Percentiles rank a stretch among this genome's conserved stretches.
Conservation (phyloP, 305 asterid genomes). For the Fraxinus floribunda region DNA sequence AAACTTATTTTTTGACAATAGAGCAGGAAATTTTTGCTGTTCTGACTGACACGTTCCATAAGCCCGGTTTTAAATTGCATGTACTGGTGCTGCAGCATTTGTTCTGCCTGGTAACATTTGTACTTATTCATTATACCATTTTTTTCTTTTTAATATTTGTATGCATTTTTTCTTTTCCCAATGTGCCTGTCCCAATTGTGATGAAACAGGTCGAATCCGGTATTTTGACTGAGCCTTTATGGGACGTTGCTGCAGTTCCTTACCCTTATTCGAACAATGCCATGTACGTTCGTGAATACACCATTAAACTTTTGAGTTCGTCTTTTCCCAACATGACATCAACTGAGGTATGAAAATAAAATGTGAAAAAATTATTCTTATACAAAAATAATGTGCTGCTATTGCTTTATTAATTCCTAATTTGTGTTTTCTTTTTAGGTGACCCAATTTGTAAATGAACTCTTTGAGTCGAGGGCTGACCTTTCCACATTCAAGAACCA, state of each 20-base stretch:
- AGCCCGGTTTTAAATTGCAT: constrained; percentile 96
- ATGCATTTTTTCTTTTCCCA: neutral
- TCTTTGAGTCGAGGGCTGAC: constrained; percentile 70
- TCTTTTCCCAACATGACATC: constrained; percentile 97
- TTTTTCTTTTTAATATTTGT: neutral
- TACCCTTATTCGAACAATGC: constrained; percentile 73
- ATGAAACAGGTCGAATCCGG: constrained; percentile 65
- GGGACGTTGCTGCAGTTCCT: constrained; percentile 80
- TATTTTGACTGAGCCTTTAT: constrained; percentile 75
- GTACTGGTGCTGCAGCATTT: constrained; percentile 81
- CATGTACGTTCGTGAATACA: constrained; percentile 74
- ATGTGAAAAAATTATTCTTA: neutral
- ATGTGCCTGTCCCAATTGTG: neutral
- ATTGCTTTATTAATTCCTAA: neutral
- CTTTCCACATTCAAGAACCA: constrained; percentile 74
- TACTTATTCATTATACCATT: neutral
- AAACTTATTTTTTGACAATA: constrained; percentile 73
- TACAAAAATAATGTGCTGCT: neutral
- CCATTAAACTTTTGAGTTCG: constrained; percentile 77
- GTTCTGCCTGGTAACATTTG: constrained; percentile 71
- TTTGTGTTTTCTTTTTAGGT: constrained; percentile 48
- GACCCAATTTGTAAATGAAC: constrained; percentile 82
- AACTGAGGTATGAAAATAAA: constrained; percentile 55
- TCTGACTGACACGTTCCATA: constrained; percentile 89
- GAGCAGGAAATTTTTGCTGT: constrained; percentile 97